phyloP scores from a whole-genome alignment of 2,329 filamentous ascomycete genomes.

The Orbilia javanica region DNA sequence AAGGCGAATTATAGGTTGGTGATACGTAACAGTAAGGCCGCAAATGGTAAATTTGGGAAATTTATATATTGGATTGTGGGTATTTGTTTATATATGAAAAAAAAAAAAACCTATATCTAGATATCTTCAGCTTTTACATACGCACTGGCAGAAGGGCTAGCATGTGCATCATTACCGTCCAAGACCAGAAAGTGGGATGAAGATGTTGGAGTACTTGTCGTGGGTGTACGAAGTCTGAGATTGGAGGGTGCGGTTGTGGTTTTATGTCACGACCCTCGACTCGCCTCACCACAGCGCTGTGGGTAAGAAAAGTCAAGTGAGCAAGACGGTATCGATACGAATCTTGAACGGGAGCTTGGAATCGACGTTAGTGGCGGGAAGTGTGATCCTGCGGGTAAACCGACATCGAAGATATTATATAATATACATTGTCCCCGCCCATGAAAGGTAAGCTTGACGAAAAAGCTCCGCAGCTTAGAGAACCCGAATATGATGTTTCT shows the following conservation, averaged over 20 bases:
- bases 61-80: conserved; percentile 20
- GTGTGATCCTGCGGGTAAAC: conserved; percentile 38
- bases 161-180: conserved; percentile 36
- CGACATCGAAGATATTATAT: conserved; percentile 17
- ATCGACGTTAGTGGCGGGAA: conserved; percentile 19
- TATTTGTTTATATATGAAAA: conserved; percentile 10
- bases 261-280: conserved; percentile 4
- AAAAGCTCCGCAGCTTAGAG: conserved; percentile 15
- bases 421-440: conserved; percentile 45
- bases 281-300: not conserved
- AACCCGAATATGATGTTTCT: conserved; percentile 30
- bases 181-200: conserved; percentile 17
- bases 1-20: conserved; percentile 20
- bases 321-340: not conserved
- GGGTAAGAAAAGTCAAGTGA: not conserved
- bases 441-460: conserved; percentile 30
- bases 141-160: not conserved
- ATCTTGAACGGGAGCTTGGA: not conserved
- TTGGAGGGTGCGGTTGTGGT: conserved; percentile 4
- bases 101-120: no score
- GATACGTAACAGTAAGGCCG: conserved; percentile 13
- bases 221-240: not conserved
- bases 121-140: conserved; percentile 33
- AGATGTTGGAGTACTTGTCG: not conserved
- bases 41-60: conserved; percentile 17